Evolutionary conservation across 495 filamentous ascomycete genomes (phyloP).

Genomic region (Beverwykella pulmonaria): DNA sequence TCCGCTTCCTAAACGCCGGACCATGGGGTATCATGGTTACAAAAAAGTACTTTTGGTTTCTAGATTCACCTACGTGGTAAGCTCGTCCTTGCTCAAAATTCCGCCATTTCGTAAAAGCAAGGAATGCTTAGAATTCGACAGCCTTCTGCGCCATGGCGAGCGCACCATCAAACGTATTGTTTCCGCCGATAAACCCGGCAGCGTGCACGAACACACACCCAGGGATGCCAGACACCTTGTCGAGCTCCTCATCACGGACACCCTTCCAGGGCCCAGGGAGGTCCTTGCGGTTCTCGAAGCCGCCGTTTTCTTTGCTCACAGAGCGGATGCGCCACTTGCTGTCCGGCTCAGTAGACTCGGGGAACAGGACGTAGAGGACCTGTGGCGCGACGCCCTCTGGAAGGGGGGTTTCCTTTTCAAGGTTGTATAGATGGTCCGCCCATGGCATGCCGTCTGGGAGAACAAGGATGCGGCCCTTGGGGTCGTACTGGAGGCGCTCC

Average conservation of each 20-base stretch:
- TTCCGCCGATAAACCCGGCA: slow-evolving; percentile 93
- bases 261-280: slow-evolving; percentile 91
- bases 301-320: slow-evolving; percentile 75
- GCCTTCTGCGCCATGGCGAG: slow-evolving; percentile 82
- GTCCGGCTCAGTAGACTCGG: slow-evolving; percentile 69
- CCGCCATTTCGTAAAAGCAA: neutral
- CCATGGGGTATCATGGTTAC: neutral
- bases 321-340: slow-evolving; percentile 91
- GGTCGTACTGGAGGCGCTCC: slow-evolving; percentile 64
- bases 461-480: slow-evolving; percentile 77
- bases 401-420: slow-evolving; percentile 63
- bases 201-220: slow-evolving; percentile 93
- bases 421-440: slow-evolving; percentile 91
- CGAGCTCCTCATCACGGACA: slow-evolving; percentile 79
- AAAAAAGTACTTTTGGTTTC: slow-evolving; percentile 2
- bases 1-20: neutral
- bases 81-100: neutral
- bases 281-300: slow-evolving; percentile 86
- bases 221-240: slow-evolving; percentile 67
- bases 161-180: slow-evolving; percentile 87
- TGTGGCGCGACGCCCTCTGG: slow-evolving; percentile 51
- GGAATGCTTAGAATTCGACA: slow-evolving; percentile 51
- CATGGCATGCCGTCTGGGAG: slow-evolving; percentile 77
- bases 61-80: neutral
- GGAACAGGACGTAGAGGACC: slow-evolving; percentile 91